Base-by-base conservation (phyloP, 179 eudicot genomes). In the Silene noctiflora region DNA sequence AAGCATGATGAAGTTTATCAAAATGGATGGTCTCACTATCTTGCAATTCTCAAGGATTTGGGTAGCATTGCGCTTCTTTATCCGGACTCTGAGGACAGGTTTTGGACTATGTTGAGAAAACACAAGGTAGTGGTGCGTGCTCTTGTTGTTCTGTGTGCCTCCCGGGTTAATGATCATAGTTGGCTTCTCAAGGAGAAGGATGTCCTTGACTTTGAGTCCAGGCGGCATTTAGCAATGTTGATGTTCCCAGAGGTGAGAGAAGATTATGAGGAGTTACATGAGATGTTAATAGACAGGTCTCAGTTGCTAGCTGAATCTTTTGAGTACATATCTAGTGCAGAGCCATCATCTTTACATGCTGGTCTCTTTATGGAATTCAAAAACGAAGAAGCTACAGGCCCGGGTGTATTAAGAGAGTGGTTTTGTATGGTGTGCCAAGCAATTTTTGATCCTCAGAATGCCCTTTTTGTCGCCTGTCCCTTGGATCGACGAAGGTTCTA, bases 371-470 rank as follows among this genome's bases (percentile, higher is more conserved):
- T 95, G 91, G 97, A 91, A 84, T 96, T 95, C 86, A 91, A 95
- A 84, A 87, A 87, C 46, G 99, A 95, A 84, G 96, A 91, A 77
- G 99, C 99, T 80, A 93, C 97, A 11, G 99, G 99, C 46, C 98
- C 99, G 60, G 99, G 98, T 63, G 99, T 95, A 21, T 81, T 91
- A 83, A 81, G 99, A 61, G 99, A 95, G 88, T 95, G 99, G 99
- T 91, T 95, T 85, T 84, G 88, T 76, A 83, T 93, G 79, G 97
- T 91, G 9, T 91, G 90, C 84, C 96, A 90, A 73, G 95, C 86
- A 68, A 88, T 96, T 51, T 93, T 91, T 77, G 87, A 93, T 84
- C 94, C 92, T 67, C 87, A 91, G 76, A 91, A 88, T 79, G 97
- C 91, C 17, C 91, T 96, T 56, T 96, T 91, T 81, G 83, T 85